phyloP scores from a whole-genome alignment of 345 rosid species.

The Eutrema heterophyllum region DNA sequence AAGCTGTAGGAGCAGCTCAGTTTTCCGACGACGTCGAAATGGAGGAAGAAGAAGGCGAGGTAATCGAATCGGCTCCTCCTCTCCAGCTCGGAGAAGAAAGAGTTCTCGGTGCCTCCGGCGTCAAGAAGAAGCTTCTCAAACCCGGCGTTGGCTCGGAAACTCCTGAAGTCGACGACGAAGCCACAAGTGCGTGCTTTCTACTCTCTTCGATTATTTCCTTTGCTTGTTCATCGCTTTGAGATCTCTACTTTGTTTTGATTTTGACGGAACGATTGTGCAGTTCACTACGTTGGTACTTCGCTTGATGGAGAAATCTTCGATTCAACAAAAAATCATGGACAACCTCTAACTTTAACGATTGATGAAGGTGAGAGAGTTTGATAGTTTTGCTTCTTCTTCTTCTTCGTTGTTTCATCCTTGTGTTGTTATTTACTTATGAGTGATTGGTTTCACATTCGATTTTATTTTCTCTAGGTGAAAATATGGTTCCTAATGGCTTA shows the following conservation, averaged over 20 bases:
- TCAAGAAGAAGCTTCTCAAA: constrained; percentile 15
- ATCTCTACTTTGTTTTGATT: neutral
- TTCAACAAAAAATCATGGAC: constrained; percentile 40
- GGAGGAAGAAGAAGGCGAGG: constrained; percentile 54
- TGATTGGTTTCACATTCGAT: too few species aligned
- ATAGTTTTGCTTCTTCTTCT: too few species aligned
- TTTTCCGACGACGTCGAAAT: constrained; percentile 32
- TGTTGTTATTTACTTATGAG: too few species aligned
- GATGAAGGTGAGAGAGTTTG: constrained; percentile 35
- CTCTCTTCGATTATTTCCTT: neutral
- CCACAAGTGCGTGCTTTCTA: constrained; percentile 26
- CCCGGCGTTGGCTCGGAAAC: constrained; percentile 40
- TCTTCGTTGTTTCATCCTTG: too few species aligned
- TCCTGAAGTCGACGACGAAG: constrained; percentile 59
- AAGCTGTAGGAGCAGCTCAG: too few species aligned
- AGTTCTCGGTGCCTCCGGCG: constrained; percentile 28
- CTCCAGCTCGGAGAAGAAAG: constrained; percentile 60
- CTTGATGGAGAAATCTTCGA: constrained; percentile 46
- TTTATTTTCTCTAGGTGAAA: too few species aligned
- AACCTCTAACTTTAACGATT: constrained; percentile 40
- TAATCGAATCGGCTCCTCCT: constrained; percentile 52
- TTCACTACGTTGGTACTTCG: constrained; percentile 48
- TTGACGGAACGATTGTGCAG: constrained; percentile 28
- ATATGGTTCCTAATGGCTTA: too few species aligned
- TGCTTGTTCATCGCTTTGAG: neutral